phyloP scores from a whole-genome alignment of 2,329 filamentous ascomycete genomes.

The Sporothrix dimorphospora region DNA sequence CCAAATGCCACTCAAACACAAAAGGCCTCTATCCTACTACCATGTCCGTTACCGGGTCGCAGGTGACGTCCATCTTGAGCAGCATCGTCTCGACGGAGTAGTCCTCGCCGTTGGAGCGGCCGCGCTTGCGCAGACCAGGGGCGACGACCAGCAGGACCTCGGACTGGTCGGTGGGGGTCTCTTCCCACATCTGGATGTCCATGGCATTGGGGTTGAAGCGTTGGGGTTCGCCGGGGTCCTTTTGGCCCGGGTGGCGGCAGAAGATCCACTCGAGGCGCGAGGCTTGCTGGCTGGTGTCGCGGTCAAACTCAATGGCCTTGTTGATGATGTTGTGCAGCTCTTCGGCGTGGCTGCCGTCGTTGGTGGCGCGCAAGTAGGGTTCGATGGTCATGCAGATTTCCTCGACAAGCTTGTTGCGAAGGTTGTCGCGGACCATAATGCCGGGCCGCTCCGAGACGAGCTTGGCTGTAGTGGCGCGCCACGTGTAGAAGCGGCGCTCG shows the following conservation, averaged over 20 bases:
- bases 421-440: slow-evolving; percentile 4
- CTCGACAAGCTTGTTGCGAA: slow-evolving; percentile 24
- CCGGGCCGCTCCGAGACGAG: slow-evolving; percentile 18
- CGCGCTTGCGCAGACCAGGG: slow-evolving; percentile 25
- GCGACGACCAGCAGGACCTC: slow-evolving; percentile 24
- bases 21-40: not conserved
- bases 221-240: not conserved
- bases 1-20: too few relatives aligned
- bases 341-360: slow-evolving; percentile 17
- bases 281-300: slow-evolving; percentile 28
- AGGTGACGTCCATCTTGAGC: slow-evolving; percentile 30
- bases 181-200: slow-evolving; percentile 20
- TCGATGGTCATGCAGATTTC: slow-evolving; percentile 21
- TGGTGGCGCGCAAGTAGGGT: slow-evolving; percentile 19
- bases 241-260: slow-evolving; percentile 15
- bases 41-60: slow-evolving; percentile 26
- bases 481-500: slow-evolving; percentile 29
- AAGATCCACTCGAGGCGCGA: slow-evolving; percentile 27
- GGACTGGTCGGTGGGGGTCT: not conserved
- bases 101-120: slow-evolving; percentile 29
- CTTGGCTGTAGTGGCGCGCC: slow-evolving; percentile 28
- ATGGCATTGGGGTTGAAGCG: slow-evolving; percentile 22
- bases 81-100: slow-evolving; percentile 26
- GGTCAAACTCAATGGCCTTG: slow-evolving; percentile 30
- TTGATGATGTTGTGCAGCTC: slow-evolving; percentile 26